Evolutionary conservation across 352 stramenopile species (phyloP).

Genomic region (Salisapilia sapeloensis): DNA sequence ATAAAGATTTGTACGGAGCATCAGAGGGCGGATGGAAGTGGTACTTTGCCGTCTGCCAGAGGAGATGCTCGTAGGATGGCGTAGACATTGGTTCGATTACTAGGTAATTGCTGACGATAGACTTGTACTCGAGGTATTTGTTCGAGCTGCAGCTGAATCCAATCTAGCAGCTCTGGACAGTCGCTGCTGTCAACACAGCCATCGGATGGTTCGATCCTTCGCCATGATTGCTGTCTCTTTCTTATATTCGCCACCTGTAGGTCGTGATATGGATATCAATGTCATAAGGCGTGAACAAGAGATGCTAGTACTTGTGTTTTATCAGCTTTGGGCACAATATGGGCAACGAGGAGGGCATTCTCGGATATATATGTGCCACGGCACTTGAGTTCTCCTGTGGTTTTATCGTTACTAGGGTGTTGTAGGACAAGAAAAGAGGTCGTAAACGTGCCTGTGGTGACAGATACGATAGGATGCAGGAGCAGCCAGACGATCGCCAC

Average conservation of each 20-base stretch:
- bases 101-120: constrained; percentile 30
- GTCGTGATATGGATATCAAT: neutral
- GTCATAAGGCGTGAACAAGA: neutral
- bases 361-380: constrained; percentile 80
- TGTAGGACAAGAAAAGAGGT: neutral
- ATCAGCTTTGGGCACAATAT: constrained; percentile 2
- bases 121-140: constrained; percentile 34
- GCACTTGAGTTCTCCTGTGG: constrained; percentile 64
- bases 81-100: constrained; percentile 45
- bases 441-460: constrained; percentile 37
- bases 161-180: constrained; percentile 27
- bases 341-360: constrained; percentile 73
- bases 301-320: constrained; percentile 1
- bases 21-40: neutral
- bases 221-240: constrained; percentile 1
- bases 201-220: constrained; percentile 1
- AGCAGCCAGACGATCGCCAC: constrained; percentile 64
- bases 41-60: constrained; percentile 52
- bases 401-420: neutral
- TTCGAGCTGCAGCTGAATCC: constrained; percentile 35
- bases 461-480: constrained; percentile 50
- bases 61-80: constrained; percentile 61
- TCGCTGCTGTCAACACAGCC: constrained; percentile 29
- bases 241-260: constrained; percentile 2
- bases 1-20: neutral